Base-by-base conservation (phyloP, 2,329 filamentous ascomycete species). In the Lasiodiplodia hormozganensis region DNA sequence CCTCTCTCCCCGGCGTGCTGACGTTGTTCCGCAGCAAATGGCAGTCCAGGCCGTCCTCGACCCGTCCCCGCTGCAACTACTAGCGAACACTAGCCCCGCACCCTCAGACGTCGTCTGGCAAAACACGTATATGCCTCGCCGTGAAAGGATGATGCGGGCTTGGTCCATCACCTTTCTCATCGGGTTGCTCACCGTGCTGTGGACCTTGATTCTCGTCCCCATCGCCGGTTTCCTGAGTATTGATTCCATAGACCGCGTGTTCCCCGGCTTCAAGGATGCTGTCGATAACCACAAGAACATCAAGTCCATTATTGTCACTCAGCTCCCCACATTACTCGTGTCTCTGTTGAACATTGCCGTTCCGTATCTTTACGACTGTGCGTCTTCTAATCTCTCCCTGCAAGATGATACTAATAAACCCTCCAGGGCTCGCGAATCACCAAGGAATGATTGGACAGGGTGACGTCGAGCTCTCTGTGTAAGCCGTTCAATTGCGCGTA, bases 381-480 rank as follows among this genome's bases (percentile, higher is more conserved):
- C 79, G 85, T 78, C 2, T 52, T 40, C 14, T 34, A 11, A 16
- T 14, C 11, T 54, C 2, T 12, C 54, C 25, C 23, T 16, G n/a
- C 21, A 53, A 58, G 49, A 5, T n/a, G 70, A 47, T 57, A 71
- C 65, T 71, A 47, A 18, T 14, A 38, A 10, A 21, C 11, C 18
- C 28, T n/a, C 11, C 67, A 87, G 85, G 85, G 83, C 87, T 99
- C 12, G 93, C 95, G 2, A 94, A 94, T 77, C 87, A 89, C 65
- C 96, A 99, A 82, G 96, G 96, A 60, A 96, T 96, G 90, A 93
- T 97, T 64, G 98, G 96, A 0, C 92, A 94, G 73, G 93, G 93
- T 54, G 96, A 99, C 70, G 90, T 99, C 25, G 96, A 98, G 79
- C 85, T 99, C 7, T 98, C 96, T 0, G 86, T 96, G 64, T 67